Base-by-base conservation (phyloP, 306 rosid genomes). In the Malus asiatica region DNA sequence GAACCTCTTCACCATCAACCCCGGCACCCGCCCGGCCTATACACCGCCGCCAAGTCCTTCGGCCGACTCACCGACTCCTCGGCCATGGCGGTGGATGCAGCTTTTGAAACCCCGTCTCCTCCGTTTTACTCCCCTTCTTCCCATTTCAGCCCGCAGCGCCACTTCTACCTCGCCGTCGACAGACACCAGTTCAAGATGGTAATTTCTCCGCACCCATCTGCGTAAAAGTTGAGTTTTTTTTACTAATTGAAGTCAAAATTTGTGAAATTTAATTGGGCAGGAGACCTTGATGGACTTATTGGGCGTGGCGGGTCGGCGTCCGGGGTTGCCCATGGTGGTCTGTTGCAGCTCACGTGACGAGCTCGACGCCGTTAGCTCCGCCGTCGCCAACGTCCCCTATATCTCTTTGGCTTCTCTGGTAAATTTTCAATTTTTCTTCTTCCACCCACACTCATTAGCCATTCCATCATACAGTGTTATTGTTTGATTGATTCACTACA, bases 291-390 rank as follows among this genome's bases (percentile, higher is more conserved):
- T 89, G 80, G 93, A 91, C 53, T 83, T 92, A 42, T 78, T 95
- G 69, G 93, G 86, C 61, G 82, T 89, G 83, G 97, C 86, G 55
- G 93, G 96, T 44, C 86, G 86, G 30, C 92, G 97, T 45, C 80
- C 89, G 11, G 78, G 82, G 66, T 80, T 95, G 22, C 99, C 97
- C 0, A 87, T 90, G 73, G 90, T 87, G 18, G 85, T 93, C 59
- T 87, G 93, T 53, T 91, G 98, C 80, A 93, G 96, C 81, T 88
- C 89, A 46, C 93, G 93, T 53, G 98, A 93, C 77, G 97, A 91
- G 73, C 93, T 93, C 32, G 98, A 90, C 66, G 85, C 92, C 60
- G 91, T 89, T 76, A 88, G 86, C 81, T 89, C 89, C 66, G 83
- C 93, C 69, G 86, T 95, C 52, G 79, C 84, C 63, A 42, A 82